Conservation (phyloP, 257 asterid genomes). For the Solanum chiquidenum region DNA sequence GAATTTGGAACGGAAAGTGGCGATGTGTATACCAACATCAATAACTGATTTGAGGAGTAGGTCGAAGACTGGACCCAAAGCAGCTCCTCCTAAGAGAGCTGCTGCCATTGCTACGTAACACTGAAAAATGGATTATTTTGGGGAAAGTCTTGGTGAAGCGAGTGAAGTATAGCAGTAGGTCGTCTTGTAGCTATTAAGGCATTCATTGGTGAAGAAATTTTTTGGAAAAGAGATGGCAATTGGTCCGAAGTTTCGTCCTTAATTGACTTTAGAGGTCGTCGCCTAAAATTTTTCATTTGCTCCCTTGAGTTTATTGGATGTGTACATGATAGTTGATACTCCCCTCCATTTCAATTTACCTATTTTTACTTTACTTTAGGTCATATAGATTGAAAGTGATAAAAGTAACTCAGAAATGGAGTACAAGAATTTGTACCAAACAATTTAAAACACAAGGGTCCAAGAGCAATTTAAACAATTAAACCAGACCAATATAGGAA, state of each 20-base stretch:
- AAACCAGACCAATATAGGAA: no score
- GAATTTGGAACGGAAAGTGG: constrained; percentile 14
- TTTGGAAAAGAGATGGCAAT: neutral
- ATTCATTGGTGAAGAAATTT: neutral
- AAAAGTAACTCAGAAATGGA: neutral
- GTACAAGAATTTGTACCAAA: neutral
- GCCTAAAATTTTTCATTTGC: neutral
- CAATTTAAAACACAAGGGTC: neutral
- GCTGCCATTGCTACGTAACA: neutral
- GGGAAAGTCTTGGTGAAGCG: neutral
- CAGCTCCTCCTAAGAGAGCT: neutral
- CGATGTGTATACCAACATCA: constrained; percentile 1
- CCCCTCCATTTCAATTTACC: neutral
- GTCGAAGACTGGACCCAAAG: constrained; percentile 1
- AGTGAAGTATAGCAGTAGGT: neutral
- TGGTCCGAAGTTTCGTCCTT: neutral
- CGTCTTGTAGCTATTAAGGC: neutral
- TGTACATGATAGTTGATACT: neutral
- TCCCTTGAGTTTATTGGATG: neutral
- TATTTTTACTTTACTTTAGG: neutral
- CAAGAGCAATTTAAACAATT: neutral
- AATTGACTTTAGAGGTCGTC: neutral
- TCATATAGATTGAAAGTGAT: no score
- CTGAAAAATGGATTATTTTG: neutral
- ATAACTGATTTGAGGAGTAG: neutral